A percentile compares a stretch with the other conserved stretches of the same genome.
Evolutionary conservation across 1,284 basidiomycete genomes (phyloP).

Genomic region (Stereum hirsutum): DNA sequence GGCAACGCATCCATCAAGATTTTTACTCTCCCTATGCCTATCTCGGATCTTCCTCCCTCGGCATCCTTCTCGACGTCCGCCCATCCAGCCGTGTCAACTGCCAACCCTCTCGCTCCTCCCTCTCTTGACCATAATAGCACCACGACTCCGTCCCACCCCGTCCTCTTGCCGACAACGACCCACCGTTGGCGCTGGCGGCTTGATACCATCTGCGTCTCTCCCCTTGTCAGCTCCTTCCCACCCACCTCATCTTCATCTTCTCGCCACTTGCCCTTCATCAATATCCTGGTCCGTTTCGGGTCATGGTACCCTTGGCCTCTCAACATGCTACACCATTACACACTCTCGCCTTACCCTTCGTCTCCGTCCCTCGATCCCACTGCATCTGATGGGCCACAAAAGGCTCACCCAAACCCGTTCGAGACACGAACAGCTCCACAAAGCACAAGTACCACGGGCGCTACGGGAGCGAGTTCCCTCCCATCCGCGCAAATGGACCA

Average conservation of each 20-base stretch:
- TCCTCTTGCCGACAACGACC: slow-evolving; percentile 32
- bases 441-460: not conserved
- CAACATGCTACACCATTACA: slow-evolving; percentile 55
- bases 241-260: slow-evolving; percentile 8
- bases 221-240: slow-evolving; percentile 13
- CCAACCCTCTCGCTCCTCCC: slow-evolving; percentile 1
- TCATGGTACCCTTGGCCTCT: slow-evolving; percentile 59
- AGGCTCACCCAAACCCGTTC: no score
- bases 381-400: no score
- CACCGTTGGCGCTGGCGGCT: slow-evolving; percentile 46
- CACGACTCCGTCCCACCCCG: slow-evolving; percentile 8
- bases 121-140: not conserved
- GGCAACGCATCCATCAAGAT: slow-evolving; percentile 18
- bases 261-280: slow-evolving; percentile 28
- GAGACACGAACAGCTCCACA: not conserved
- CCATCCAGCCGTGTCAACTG: not conserved
- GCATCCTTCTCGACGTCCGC: not conserved
- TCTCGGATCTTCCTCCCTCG: not conserved
- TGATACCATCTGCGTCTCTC: slow-evolving; percentile 35
- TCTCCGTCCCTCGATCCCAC: not conserved
- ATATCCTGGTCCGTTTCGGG: slow-evolving; percentile 48
- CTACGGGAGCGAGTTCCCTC: not conserved
- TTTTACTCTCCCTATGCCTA: slow-evolving; percentile 3
- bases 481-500: no score
- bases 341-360: slow-evolving; percentile 32